phyloP scores from a whole-genome alignment of 2,329 filamentous ascomycete genomes.

The Blastomyces gilchristii region DNA sequence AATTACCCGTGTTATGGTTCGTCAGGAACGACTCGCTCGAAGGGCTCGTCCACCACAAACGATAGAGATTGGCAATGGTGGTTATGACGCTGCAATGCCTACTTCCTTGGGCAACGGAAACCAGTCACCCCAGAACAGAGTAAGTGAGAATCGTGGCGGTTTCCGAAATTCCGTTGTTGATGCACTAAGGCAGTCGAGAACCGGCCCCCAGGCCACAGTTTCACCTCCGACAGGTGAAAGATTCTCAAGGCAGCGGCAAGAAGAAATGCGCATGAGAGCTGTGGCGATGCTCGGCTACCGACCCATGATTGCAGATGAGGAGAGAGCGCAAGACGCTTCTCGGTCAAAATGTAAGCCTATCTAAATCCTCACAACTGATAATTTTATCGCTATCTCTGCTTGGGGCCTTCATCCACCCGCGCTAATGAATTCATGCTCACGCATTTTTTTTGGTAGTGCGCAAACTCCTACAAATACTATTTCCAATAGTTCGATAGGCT shows the following conservation, averaged over 20 bases:
- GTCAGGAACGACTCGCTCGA: conserved; percentile 55
- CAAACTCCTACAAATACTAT: conserved; percentile 12
- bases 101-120: background rate
- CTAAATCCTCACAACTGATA: background rate
- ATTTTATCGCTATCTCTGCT: background rate
- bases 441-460: conserved; percentile 11
- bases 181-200: background rate
- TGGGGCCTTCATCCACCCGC: too few relatives aligned
- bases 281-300: conserved; percentile 14
- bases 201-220: background rate
- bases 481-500: conserved; percentile 12
- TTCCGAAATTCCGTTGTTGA: conserved; percentile 1
- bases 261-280: conserved; percentile 15
- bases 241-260: conserved; percentile 5
- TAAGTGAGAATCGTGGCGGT: background rate
- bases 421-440: background rate
- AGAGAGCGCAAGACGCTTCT: conserved; percentile 15
- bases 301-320: conserved; percentile 15
- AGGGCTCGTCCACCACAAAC: conserved; percentile 1
- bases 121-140: background rate
- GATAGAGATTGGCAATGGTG: background rate
- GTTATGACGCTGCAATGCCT: background rate
- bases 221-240: background rate
- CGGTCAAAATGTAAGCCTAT: conserved; percentile 17
- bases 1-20: conserved; percentile 79